Base-by-base conservation (phyloP, 2,329 filamentous ascomycete species). In the Aspergillus carbonarius region DNA sequence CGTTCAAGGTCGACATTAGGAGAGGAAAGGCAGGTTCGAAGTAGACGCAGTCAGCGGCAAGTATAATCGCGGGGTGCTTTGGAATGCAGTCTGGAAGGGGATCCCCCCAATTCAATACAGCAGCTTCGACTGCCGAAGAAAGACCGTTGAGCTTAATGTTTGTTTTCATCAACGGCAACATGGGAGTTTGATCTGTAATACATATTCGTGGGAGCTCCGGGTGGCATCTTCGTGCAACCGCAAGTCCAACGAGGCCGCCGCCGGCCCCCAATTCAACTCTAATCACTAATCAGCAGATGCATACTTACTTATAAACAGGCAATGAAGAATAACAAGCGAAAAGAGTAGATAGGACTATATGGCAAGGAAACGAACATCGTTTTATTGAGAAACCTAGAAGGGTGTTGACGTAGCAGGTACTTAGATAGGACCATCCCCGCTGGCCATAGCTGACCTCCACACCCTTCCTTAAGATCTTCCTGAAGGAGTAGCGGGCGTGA, bases 11-110 rank as follows among this genome's bases (percentile, higher is more conserved):
- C 63, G 86, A 79, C 70, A 95, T 83, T 48, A 99, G 83, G 34
- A 97, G 81, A 30, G 93, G 93, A 71, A 98, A 98, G 1, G 95
- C 91, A 2, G 93, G 92, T 76, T 98, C 95, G 74, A 96, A 96
- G 79, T 98, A 99, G 50, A 96, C 92, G 76, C 93, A 98, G 75
- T 98, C 95, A 40, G 93, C 93, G 3, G 95, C 95, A n/a, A 98
- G 83, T 57, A 99, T 87, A 56, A 96, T 81, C 68, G 93, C 87
- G 17, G 92, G 91, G 81, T 80, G 55, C 81, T 63, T 54, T 20
- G 74, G 75, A 34, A 78, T 72, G 34, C 52, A 79, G 62, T 57
- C 66, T 54, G 58, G 75, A 55, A 60, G 77, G 72, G 78, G 68
- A 32, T 76, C 70, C 17, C 82, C 83, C 93, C 93, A 97, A 73